Evolutionary conservation across 352 stramenopile genomes (phyloP).

Genomic region (Peronosclerospora sorghi): DNA sequence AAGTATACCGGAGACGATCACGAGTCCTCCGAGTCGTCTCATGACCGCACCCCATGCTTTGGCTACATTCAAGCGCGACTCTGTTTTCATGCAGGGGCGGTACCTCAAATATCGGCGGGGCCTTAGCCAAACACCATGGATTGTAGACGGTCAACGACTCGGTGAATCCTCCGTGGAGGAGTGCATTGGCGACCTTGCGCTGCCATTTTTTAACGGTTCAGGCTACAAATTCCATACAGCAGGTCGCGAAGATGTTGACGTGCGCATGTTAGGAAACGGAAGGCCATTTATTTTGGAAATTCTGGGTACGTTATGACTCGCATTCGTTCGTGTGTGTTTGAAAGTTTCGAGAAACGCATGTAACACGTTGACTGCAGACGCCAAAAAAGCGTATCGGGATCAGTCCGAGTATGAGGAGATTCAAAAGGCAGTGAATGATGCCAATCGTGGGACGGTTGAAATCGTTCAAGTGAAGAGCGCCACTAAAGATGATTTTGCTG

Average conservation of each 20-base stretch:
- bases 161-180: constrained; percentile 86
- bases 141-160: constrained; percentile 78
- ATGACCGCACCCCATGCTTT: constrained; percentile 25
- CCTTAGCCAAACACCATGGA: constrained; percentile 86
- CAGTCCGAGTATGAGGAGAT: constrained; percentile 38
- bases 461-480: constrained; percentile 69
- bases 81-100: constrained; percentile 80
- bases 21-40: constrained; percentile 39
- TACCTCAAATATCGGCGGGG: constrained; percentile 88
- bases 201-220: constrained; percentile 50
- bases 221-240: constrained; percentile 94
- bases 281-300: constrained; percentile 87
- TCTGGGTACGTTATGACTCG: constrained; percentile 23
- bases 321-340: background rate
- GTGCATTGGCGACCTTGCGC: constrained; percentile 62
- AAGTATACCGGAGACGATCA: constrained; percentile 37
- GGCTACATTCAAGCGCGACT: constrained; percentile 55
- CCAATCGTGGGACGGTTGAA: constrained; percentile 63
- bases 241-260: constrained; percentile 95
- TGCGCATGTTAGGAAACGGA: constrained; percentile 93
- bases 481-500: constrained; percentile 73
- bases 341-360: no score
- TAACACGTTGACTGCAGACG: no score
- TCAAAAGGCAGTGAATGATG: constrained; percentile 52
- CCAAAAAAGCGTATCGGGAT: constrained; percentile 61